Conservation (phyloP, 331 rosid species). For the Erythrophleum ivorense region DNA sequence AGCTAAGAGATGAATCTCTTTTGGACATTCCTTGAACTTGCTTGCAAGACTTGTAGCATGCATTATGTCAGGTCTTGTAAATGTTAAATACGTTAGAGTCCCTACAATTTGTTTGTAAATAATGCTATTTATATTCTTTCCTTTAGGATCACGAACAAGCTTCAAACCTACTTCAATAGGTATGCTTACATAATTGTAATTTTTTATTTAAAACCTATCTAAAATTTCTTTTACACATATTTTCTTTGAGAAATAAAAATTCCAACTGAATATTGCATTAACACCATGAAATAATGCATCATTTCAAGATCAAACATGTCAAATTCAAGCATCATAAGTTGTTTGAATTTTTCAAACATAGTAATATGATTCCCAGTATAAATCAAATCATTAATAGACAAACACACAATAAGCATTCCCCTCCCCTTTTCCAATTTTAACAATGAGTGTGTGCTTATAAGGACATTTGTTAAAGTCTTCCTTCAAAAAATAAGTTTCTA, state of each 20-base stretch:
- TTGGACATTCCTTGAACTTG: too few relatives aligned
- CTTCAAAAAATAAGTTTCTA: not conserved
- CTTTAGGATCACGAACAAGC: too few relatives aligned
- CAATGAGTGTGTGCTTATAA: not conserved
- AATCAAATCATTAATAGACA: not conserved
- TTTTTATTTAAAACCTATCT: not conserved
- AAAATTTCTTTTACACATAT: not conserved
- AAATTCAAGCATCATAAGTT: not conserved
- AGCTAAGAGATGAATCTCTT: too few relatives aligned
- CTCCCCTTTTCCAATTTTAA: not conserved
- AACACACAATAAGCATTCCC: fast-evolving
- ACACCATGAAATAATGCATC: not conserved
- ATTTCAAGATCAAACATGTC: not conserved
- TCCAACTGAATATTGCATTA: not conserved
- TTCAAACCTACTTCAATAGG: too few relatives aligned
- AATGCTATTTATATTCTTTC: too few relatives aligned
- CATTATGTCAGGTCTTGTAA: too few relatives aligned
- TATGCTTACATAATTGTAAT: too few relatives aligned
- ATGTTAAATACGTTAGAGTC: too few relatives aligned
- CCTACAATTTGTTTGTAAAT: too few relatives aligned
- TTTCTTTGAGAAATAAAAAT: not conserved
- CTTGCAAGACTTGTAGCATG: too few relatives aligned
- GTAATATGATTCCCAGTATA: not conserved
- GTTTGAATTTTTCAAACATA: not conserved
- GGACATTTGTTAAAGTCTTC: not conserved